Percentiles rank a stretch among this genome's conserved stretches.
phyloP scores from a whole-genome alignment of 257 asterid species.

The Solanum acaule region DNA sequence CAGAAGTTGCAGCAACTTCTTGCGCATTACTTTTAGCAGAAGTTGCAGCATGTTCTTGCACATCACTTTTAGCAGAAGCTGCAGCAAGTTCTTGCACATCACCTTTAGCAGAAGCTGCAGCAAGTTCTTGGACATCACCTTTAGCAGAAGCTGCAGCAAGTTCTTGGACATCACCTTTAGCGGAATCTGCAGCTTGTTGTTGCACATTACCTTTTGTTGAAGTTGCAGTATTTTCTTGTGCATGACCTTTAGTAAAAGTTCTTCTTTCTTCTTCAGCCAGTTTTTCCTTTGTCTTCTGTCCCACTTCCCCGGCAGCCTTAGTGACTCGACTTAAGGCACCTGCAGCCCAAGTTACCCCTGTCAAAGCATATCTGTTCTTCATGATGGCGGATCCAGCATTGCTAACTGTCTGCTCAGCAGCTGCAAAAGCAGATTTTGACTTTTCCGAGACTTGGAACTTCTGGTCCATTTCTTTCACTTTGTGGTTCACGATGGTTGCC shows the following conservation, averaged over 20 bases:
- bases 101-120: background rate
- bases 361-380: slow-evolving; percentile 47
- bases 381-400: slow-evolving; percentile 49
- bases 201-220: background rate
- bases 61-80: background rate
- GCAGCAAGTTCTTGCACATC: background rate
- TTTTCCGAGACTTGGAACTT: slow-evolving; percentile 54
- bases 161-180: background rate
- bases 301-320: slow-evolving; percentile 52
- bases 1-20: background rate
- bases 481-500: slow-evolving; percentile 46
- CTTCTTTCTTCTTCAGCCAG: slow-evolving; percentile 41
- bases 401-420: slow-evolving; percentile 56
- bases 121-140: background rate
- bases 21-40: background rate
- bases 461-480: slow-evolving; percentile 58
- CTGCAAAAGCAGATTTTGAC: slow-evolving; percentile 47
- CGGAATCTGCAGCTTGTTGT: background rate
- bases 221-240: background rate
- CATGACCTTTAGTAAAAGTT: slow-evolving; percentile 27
- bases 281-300: slow-evolving; percentile 54
- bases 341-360: slow-evolving; percentile 57
- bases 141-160: background rate
- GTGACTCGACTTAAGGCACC: slow-evolving; percentile 48
- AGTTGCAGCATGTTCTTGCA: background rate